Evolutionary conservation across 768 basidiomycete species (phyloP), one percentile per base, ranked within the genome.

Genomic region (Suillus hirtellus): DNA sequence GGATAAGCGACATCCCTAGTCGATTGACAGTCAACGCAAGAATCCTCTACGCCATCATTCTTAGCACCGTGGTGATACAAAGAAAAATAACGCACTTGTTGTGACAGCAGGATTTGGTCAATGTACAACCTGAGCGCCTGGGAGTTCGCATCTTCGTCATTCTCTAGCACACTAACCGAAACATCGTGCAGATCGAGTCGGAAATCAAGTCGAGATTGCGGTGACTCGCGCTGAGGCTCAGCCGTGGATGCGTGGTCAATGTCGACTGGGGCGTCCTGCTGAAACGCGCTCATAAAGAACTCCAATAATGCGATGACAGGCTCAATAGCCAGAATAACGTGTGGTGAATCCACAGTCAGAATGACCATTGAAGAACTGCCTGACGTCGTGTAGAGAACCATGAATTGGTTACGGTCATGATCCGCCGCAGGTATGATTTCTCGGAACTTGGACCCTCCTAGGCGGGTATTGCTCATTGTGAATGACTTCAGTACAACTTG

Each of bases 361-460:
- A 99, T 83, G 7, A 88, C 89, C n/a, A 94, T 80, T 4, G 92
- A 81, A 43, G 87, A 80, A 24, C 77, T 72, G 17, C 89, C 88
- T 12, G 93, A 82, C 67, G 84, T 84, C 2, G 92, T 92, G 74
- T 92, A 98, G 38, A 97, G 83, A 19, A 97, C 72, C 93, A 96
- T 97, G 72, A 99, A 90, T 70, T 97, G 94, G 64, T 96, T 95
- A 59, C 92, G 81, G 64, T 89, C 85, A 68, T 97, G 94, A 62
- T 88, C 85, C 15, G 93, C 90, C 6, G 95, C 89, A 14, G 97
- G 96, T 65, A 99, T 92, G 62, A 99, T 95, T 74, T 99, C 96
- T 47, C 95, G 86, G 80, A 95, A 98, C 69, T 85, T 89, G 31
- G 93, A 91, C 54, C 80, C 80, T 8, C 93, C 93, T 0, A 92